These are phyloP conservation scores for Priceomyces haplophilus DNA, from an alignment of 805 yeast genomes.

Conservation along the genomic window DNA sequence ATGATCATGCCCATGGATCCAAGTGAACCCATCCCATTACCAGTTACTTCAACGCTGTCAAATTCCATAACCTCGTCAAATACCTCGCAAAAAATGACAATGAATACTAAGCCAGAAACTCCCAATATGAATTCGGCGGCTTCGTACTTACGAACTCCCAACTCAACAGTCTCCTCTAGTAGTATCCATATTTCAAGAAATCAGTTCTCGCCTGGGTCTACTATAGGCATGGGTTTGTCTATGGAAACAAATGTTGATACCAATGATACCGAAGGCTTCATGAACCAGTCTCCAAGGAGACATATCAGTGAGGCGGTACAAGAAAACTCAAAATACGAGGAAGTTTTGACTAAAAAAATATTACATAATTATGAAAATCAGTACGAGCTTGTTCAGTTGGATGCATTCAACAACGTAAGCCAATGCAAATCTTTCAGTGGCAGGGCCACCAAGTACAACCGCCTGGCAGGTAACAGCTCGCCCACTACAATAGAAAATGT, in stretches of 20 bases:
- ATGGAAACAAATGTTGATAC: not conserved
- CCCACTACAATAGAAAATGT: slow-evolving; percentile 4
- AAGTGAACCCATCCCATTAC: not conserved
- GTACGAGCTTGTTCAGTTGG: slow-evolving; percentile 2
- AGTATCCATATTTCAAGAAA: not conserved
- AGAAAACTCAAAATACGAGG: slow-evolving; percentile 25
- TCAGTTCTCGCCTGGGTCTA: slow-evolving; percentile 1
- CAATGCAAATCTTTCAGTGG: not conserved
- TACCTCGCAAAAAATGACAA: not conserved
- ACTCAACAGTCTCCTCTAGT: not conserved
- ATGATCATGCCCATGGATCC: not conserved
- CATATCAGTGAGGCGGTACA: not conserved
- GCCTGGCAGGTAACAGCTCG: slow-evolving; percentile 1
- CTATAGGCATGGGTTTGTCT: slow-evolving; percentile 6
- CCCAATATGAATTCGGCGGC: slow-evolving; percentile 2
- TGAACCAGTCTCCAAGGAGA: not conserved
- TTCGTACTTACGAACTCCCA: slow-evolving; percentile 4
- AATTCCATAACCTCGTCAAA: not conserved
- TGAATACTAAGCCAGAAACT: slow-evolving; percentile 3
- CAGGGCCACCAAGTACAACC: not conserved
- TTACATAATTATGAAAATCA: slow-evolving; percentile 29
- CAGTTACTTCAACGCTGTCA: not conserved
- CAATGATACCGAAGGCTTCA: not conserved
- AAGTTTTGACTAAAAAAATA: slow-evolving; percentile 34
- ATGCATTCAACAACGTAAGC: not conserved